A percentile compares a stretch with the other conserved stretches of the same genome.
Conservation (phyloP, 164 flowering plant genomes). For the Berberis vulgaris region DNA sequence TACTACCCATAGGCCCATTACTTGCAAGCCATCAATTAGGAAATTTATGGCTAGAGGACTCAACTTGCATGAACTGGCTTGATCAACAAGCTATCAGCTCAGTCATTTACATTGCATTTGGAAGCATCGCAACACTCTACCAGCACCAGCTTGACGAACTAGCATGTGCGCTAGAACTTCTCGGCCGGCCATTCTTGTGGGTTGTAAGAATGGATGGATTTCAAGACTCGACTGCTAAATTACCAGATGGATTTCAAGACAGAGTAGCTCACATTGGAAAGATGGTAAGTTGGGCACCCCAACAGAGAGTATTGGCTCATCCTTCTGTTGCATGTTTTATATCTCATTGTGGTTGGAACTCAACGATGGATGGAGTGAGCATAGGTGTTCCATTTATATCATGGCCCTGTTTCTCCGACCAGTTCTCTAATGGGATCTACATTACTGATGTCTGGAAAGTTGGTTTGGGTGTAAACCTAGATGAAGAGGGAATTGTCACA, state of each 20-base stretch:
- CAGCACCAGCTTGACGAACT: conserved; percentile 17
- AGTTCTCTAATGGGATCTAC: conserved; percentile 6
- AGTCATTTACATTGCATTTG: conserved; percentile 23
- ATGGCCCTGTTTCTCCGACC: conserved; percentile 19
- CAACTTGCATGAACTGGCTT: conserved; percentile 20
- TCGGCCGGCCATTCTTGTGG: conserved; percentile 18
- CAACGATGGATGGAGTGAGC: conserved; percentile 8
- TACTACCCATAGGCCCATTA: conserved; percentile 24
- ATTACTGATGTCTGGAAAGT: conserved; percentile 14
- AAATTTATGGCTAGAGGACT: conserved; percentile 11
- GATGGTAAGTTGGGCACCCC: conserved; percentile 14
- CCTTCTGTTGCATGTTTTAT: conserved; percentile 14
- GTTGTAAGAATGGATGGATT: conserved; percentile 12
- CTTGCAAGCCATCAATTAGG: conserved; percentile 14
- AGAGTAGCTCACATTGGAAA: conserved; percentile 6
- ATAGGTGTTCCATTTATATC: conserved; percentile 13
- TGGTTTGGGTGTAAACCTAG: not conserved
- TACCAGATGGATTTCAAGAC: conserved; percentile 10
- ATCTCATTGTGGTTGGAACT: conserved; percentile 16
- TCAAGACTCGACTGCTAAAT: not conserved
- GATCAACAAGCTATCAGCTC: conserved; percentile 18
- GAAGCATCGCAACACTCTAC: conserved; percentile 11
- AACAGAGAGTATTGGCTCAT: conserved; percentile 16
- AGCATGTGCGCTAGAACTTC: conserved; percentile 20
- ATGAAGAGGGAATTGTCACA: too few species aligned